Evolutionary conservation across 1,284 basidiomycete species (phyloP).

Genomic region (Megacollybia platyphylla): DNA sequence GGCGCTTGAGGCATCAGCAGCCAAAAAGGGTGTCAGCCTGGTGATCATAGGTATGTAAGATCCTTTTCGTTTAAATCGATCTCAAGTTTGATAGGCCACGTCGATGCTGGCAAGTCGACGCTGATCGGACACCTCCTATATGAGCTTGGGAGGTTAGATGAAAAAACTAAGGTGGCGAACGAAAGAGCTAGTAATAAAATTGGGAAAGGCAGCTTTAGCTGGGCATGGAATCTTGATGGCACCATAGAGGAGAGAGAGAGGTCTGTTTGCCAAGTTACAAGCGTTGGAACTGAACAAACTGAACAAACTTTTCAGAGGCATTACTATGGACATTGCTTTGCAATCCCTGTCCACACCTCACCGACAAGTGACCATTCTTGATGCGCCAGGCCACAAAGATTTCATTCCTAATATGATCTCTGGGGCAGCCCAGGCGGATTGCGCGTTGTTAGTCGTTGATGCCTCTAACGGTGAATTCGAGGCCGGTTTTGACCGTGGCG

Average conservation of each 20-base stretch:
- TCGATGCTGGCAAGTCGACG: constrained; percentile 98
- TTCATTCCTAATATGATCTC: constrained; percentile 99
- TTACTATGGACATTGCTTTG: constrained; percentile 94
- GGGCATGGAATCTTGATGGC: constrained; percentile 96
- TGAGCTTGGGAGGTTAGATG: constrained; percentile 80
- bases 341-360: constrained; percentile 72
- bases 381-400: constrained; percentile 94
- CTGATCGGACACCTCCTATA: constrained; percentile 92
- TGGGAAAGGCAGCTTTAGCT: constrained; percentile 92
- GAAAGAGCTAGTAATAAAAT: constrained; percentile 85
- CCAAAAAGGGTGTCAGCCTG: constrained; percentile 70
- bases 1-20: constrained; percentile 34
- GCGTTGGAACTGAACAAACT: neutral
- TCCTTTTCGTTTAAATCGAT: constrained; percentile 1
- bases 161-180: constrained; percentile 76
- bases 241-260: constrained; percentile 87
- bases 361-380: constrained; percentile 81
- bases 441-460: constrained; percentile 91
- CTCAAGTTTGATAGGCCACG: constrained; percentile 59
- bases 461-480: constrained; percentile 89
- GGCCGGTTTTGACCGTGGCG: constrained; percentile 86
- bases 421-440: constrained; percentile 94
- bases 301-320: constrained; percentile 48
- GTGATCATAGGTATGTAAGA: constrained; percentile 77
- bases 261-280: constrained; percentile 25